Base-by-base conservation (phyloP, 495 filamentous ascomycete species). In the Aspergillus bridgeri region DNA sequence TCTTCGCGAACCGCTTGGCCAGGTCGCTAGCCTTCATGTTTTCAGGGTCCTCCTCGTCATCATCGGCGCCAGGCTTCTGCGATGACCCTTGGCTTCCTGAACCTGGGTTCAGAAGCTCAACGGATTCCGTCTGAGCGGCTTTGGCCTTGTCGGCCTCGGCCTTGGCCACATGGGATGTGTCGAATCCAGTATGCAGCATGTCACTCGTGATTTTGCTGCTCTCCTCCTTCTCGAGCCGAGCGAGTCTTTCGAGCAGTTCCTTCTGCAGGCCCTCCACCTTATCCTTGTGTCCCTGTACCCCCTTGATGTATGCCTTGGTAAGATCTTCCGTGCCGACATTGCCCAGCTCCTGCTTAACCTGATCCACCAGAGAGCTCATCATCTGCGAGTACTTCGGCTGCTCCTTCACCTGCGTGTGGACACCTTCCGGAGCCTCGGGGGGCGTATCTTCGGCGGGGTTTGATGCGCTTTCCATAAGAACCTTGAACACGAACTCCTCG, bases 201-300 rank as follows among this genome's bases (percentile, higher is more conserved):
- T 98, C 95, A 65, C 91, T 97, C 2, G 94, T 98, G 61, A 98
- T 98, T 71, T 98, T 96, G 60, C 82, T 81, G 45, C 79, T 71
- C 66, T 97, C 92, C 55, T 94, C 91, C 73, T 87, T 89, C 76
- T 97, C 92, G 19, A 98, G 75, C 70, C 90, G 81, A 6, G 79
- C 87, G 51, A 98, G 78, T 74, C 89, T 90, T 56, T 73, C 71
- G 33, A 83, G 58, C 49, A 97, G 74, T 61, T 96, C 81, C 52
- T 79, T 81, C 66, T 97, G 91, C 57, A 98, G 76, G 11, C 79
- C 84, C 42, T 85, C 74, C 53, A 98, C 89, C 69, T 95, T 92
- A 22, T 76, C 68, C 57, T 87, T 77, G 69, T 98, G 95, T 48
- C 76, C 80, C 54, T 81, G 79, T 50, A 98, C 80, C 54, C 92